Base-by-base conservation (phyloP, 1,284 basidiomycete species). In the Rhodotorula sp. region DNA sequence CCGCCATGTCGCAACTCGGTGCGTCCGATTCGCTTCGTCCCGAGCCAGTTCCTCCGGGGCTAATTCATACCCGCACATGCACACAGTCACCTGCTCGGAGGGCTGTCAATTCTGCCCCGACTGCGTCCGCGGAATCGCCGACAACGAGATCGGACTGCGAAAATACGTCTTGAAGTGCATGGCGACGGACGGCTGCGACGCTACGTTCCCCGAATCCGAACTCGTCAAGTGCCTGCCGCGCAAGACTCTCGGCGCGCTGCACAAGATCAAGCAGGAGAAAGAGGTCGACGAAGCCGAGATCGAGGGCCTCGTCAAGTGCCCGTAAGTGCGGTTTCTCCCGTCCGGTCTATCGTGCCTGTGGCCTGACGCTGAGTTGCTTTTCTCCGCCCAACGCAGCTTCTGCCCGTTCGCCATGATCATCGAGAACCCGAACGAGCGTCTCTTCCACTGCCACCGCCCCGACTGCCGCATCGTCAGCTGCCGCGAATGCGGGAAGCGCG, bases 31-130 rank as follows among this genome's bases (percentile, higher is more conserved):
- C 34, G 34, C 3, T 26, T 14, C 16, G 14, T 45, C 3, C 52
- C 18, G 38, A 43, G 12, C 2, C 12, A 43, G 10, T 43, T 12
- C 2, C 10, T 10, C 14, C 1, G 38, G 14, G 38, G 38, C 10
- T 43, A 43, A 43, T 54, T 68, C 34, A 26, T 14, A 26, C 26
- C 52, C n/a, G 15, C 16, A 2, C 19, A 8, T 19, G 8, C 21
- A 2, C 31, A 3, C 55, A 73, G 72, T 76, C 50, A 68, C 70
- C 21, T 79, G 79, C 63, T 45, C 55, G 5, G 76, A 77, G 10
- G 77, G 76, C 28, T 76, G 76, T 47, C 67, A 72, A 2, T 80
- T 80, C 65, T 80, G 79, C 62, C 69, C 50, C 23, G 76, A 78
- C 21, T 80, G 79, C 62, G 72, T 69, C 3, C 63, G 64, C 31